Evolutionary conservation across 129 eudicot genomes (phyloP).

Genomic region (Flaveria sonorensis): DNA sequence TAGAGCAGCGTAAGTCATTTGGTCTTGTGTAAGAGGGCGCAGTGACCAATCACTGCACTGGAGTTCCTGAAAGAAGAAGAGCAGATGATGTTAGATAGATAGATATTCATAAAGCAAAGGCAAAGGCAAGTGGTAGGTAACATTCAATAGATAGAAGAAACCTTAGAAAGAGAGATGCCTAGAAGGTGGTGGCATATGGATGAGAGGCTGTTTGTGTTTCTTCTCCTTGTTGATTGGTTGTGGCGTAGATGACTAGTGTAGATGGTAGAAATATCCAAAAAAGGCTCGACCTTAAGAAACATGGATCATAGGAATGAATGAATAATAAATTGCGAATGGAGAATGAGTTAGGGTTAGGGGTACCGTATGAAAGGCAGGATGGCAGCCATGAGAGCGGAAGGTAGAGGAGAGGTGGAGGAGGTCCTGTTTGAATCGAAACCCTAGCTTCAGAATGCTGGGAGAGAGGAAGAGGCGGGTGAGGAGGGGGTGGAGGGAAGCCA

Average conservation of each 20-base stretch:
- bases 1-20: conserved; percentile 75
- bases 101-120: neutral
- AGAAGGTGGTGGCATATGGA: conserved; percentile 77
- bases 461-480: conserved; percentile 52
- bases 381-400: conserved; percentile 56
- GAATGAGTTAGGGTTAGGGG: neutral
- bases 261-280: conserved; percentile 66
- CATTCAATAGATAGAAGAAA: conserved; percentile 12
- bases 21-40: conserved; percentile 90
- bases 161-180: conserved; percentile 87
- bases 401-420: conserved; percentile 77
- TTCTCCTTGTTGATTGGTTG: conserved; percentile 42
- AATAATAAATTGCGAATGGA: too few species aligned
- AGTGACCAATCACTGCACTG: conserved; percentile 99
- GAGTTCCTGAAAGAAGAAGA: conserved; percentile 49
- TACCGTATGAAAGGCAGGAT: conserved; percentile 64
- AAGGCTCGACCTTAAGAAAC: conserved; percentile 74
- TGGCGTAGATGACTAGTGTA: conserved; percentile 49
- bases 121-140: neutral
- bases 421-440: conserved; percentile 92
- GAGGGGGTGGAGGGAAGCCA: conserved; percentile 50
- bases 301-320: neutral
- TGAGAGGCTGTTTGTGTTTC: conserved; percentile 80
- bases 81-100: too few species aligned
- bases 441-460: conserved; percentile 63